A percentile compares a stretch with the other conserved stretches of the same genome.
Evolutionary conservation across 2,329 filamentous ascomycete genomes (phyloP).

Genomic region (Venturia pyrina): DNA sequence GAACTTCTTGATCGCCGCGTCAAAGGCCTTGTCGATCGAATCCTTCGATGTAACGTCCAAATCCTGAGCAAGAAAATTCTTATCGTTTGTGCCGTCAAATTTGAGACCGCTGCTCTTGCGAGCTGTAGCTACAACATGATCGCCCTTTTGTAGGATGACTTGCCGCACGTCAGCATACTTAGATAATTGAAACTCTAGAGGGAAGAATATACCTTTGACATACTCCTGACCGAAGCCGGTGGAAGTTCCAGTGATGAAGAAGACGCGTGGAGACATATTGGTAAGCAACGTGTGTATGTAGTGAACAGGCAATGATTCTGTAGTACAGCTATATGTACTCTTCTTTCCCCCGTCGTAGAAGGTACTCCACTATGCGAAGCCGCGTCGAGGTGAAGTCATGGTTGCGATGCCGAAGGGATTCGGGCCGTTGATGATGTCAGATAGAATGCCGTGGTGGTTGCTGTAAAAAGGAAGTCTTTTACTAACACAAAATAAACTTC

Average conservation of each 20-base stretch:
- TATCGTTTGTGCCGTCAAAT: constrained; percentile 29
- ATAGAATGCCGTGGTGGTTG: neutral
- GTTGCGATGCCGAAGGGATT: neutral
- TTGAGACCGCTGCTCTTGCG: constrained; percentile 34
- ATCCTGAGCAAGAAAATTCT: constrained; percentile 39
- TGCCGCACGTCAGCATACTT: neutral
- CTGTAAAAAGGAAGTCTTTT: too few relatives aligned
- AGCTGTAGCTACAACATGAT: constrained; percentile 36
- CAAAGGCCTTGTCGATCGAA: constrained; percentile 38
- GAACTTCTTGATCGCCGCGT: constrained; percentile 38
- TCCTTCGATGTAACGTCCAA: constrained; percentile 42
- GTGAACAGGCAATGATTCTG: neutral
- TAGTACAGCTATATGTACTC: neutral
- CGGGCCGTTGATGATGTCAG: constrained; percentile 1
- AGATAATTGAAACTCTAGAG: neutral
- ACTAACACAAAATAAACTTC: neutral
- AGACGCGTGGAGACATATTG: constrained; percentile 33
- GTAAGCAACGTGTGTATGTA: neutral
- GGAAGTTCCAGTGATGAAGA: constrained; percentile 37
- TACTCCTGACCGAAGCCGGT: constrained; percentile 38
- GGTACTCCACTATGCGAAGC: neutral
- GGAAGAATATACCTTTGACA: constrained; percentile 22
- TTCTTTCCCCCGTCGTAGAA: neutral
- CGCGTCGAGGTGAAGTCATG: constrained; percentile 3
- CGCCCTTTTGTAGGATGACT: constrained; percentile 31